phyloP scores from a whole-genome alignment of 2,329 filamentous ascomycete species.

The Cladophialophora bantiana region DNA sequence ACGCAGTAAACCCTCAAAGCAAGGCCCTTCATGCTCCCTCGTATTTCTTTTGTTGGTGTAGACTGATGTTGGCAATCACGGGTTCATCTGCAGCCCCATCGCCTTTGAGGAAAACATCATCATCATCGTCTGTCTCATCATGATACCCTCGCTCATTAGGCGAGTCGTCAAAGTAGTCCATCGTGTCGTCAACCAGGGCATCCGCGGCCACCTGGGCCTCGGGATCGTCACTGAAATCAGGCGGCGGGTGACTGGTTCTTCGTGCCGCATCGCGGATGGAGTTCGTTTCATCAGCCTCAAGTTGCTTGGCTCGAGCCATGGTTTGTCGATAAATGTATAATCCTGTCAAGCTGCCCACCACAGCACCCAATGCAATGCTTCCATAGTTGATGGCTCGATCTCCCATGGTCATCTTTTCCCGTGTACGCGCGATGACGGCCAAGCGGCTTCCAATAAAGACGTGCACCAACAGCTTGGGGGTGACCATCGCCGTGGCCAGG shows the following conservation, averaged over 20 bases:
- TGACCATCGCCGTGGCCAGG: constrained; percentile 79
- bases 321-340: constrained; percentile 80
- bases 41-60: constrained; percentile 45
- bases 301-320: constrained; percentile 56
- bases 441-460: constrained; percentile 89
- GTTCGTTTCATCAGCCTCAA: constrained; percentile 56
- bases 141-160: constrained; percentile 50
- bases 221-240: constrained; percentile 47
- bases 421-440: constrained; percentile 80
- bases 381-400: constrained; percentile 85
- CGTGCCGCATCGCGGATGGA: constrained; percentile 47
- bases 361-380: constrained; percentile 74
- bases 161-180: constrained; percentile 53
- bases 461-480: constrained; percentile 87
- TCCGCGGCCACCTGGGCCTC: constrained; percentile 50
- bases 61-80: constrained; percentile 47
- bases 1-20: not conserved
- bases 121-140: constrained; percentile 62
- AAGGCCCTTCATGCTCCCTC: not conserved
- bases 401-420: constrained; percentile 78
- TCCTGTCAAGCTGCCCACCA: constrained; percentile 77
- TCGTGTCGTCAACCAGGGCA: constrained; percentile 50
- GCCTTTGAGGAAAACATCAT: constrained; percentile 52
- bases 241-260: constrained; percentile 40
- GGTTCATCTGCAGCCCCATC: constrained; percentile 43